Percentiles rank a stretch among this genome's conserved stretches.
phyloP scores from a whole-genome alignment of 2,329 filamentous ascomycete genomes.

The Plenodomus biglobosus region DNA sequence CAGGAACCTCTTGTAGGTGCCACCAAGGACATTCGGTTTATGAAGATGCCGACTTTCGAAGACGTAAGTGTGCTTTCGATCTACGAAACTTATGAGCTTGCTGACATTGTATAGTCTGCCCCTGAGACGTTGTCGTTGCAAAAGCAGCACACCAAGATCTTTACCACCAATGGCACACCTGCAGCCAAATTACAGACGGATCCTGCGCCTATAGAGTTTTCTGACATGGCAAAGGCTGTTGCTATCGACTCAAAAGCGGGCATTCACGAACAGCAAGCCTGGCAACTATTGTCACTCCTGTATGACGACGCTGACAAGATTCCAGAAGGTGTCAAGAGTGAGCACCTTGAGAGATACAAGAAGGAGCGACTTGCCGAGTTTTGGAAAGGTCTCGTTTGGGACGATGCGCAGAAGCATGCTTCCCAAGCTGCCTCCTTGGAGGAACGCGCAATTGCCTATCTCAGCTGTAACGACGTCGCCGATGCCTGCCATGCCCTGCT shows the following conservation, averaged over 20 bases:
- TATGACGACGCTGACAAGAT: slow-evolving; percentile 64
- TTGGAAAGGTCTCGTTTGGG: slow-evolving; percentile 56
- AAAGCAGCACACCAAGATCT: slow-evolving; percentile 54
- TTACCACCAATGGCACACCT: slow-evolving; percentile 58
- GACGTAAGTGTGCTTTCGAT: slow-evolving; percentile 38
- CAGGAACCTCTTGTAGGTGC: slow-evolving; percentile 64
- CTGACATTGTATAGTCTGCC: slow-evolving; percentile 50
- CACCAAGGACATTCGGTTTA: slow-evolving; percentile 65
- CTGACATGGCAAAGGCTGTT: slow-evolving; percentile 51
- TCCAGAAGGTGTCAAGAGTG: slow-evolving; percentile 46
- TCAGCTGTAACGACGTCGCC: slow-evolving; percentile 75
- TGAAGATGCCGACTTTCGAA: slow-evolving; percentile 57
- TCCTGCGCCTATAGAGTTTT: slow-evolving; percentile 55
- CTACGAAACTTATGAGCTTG: background rate
- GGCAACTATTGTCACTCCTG: slow-evolving; percentile 82
- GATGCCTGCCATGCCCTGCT: slow-evolving; percentile 82
- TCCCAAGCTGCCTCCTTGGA: slow-evolving; percentile 66
- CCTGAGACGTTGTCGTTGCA: slow-evolving; percentile 60
- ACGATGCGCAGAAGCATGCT: slow-evolving; percentile 49
- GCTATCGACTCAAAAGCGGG: slow-evolving; percentile 43
- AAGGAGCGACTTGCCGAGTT: slow-evolving; percentile 68
- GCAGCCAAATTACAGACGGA: slow-evolving; percentile 54
- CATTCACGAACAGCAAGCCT: slow-evolving; percentile 71
- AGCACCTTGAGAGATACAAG: slow-evolving; percentile 45
- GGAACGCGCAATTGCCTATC: slow-evolving; percentile 78